These are phyloP conservation scores for Sphaerulina populicola DNA, from an alignment of 2,329 filamentous ascomycete genomes.

Conservation along the genomic window DNA sequence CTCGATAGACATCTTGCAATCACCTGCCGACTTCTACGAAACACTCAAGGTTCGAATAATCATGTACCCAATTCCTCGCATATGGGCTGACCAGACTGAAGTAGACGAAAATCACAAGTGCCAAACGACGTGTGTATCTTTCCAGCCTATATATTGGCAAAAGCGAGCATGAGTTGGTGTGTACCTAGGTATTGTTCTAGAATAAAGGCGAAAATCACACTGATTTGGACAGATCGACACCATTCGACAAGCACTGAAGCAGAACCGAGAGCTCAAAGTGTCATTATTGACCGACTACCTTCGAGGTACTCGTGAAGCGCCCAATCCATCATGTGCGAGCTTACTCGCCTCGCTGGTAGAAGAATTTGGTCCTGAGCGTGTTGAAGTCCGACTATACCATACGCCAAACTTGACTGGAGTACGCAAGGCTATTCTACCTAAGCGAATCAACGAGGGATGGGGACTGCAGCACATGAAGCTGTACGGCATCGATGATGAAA, in stretches of 20 bases:
- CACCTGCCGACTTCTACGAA: slow-evolving; percentile 83
- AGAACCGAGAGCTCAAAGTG: slow-evolving; percentile 67
- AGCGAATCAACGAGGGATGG: slow-evolving; percentile 95
- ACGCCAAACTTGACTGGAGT: slow-evolving; percentile 89
- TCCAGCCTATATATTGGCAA: slow-evolving; percentile 97
- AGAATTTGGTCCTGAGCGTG: slow-evolving; percentile 74
- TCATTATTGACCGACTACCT: slow-evolving; percentile 88
- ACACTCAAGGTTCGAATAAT: slow-evolving; percentile 67
- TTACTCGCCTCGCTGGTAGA: slow-evolving; percentile 72
- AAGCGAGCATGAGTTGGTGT: slow-evolving; percentile 74
- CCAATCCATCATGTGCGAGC: slow-evolving; percentile 76
- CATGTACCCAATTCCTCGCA: background rate
- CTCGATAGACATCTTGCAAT: slow-evolving; percentile 68
- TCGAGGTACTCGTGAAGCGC: slow-evolving; percentile 83
- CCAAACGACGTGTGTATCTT: slow-evolving; percentile 73
- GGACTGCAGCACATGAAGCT: slow-evolving; percentile 98
- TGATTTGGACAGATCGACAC: slow-evolving; percentile 55
- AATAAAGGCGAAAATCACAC: background rate
- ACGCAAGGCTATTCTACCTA: slow-evolving; percentile 74
- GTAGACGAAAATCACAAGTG: slow-evolving; percentile 70
- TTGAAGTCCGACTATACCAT: slow-evolving; percentile 95
- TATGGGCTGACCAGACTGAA: slow-evolving; percentile 14
- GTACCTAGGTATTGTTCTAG: slow-evolving; percentile 22
- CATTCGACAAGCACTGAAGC: slow-evolving; percentile 63
- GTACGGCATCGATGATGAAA: slow-evolving; percentile 89